Evolutionary conservation across 352 stramenopile species (phyloP).

Genomic region (Phytophthora foliorum): DNA sequence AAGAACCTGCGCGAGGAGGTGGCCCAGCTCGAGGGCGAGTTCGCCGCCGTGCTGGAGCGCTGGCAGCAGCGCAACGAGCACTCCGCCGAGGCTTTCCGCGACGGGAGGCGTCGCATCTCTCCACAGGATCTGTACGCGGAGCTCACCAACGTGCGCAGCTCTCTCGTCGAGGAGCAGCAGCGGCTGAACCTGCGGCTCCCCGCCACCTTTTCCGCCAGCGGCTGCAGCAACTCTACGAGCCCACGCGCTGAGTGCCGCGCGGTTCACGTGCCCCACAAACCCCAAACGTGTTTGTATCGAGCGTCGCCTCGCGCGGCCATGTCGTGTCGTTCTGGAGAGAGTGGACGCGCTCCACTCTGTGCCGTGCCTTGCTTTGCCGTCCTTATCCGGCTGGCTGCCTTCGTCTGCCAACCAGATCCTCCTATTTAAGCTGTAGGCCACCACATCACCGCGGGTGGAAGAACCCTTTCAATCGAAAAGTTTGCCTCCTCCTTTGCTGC

Average conservation of each 20-base stretch:
- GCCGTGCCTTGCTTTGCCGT: conserved; percentile 6
- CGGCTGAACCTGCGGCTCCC: conserved; percentile 47
- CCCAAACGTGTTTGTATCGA: conserved; percentile 32
- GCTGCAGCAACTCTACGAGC: conserved; percentile 57
- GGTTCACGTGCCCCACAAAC: conserved; percentile 15
- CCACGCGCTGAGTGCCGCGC: conserved; percentile 36
- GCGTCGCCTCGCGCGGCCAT: conserved; percentile 11
- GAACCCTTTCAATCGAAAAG: not conserved
- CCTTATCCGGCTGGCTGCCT: not conserved
- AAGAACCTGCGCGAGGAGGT: conserved; percentile 55
- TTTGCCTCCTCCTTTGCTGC: not conserved
- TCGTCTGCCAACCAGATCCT: conserved; percentile 1
- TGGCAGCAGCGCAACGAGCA: conserved; percentile 47
- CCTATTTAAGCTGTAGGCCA: conserved; percentile 40
- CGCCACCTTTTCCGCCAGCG: conserved; percentile 55
- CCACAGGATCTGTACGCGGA: conserved; percentile 52
- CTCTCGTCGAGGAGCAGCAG: conserved; percentile 55
- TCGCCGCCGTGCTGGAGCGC: conserved; percentile 38
- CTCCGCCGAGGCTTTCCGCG: conserved; percentile 36
- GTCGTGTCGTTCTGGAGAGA: conserved; percentile 24
- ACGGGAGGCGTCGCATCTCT: conserved; percentile 43
- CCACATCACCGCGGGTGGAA: not conserved
- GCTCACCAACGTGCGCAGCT: conserved; percentile 48
- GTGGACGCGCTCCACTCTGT: conserved; percentile 5
- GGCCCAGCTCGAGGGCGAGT: conserved; percentile 46